Conservation (phyloP, 805 yeast genomes). For the Grigorovia humatica region DNA sequence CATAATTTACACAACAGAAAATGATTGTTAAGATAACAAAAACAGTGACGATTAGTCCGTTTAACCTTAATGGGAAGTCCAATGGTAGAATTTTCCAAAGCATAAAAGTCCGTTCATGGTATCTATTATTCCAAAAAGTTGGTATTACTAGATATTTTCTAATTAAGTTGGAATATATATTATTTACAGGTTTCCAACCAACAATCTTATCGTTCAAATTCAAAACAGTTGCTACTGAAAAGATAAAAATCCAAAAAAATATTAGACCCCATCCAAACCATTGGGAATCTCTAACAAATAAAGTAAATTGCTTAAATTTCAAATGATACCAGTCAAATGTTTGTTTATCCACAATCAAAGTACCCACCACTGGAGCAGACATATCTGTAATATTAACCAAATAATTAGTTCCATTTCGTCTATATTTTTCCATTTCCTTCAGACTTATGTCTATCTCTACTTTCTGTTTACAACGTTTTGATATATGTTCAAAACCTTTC, state of each 20-base stretch:
- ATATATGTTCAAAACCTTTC: constrained; percentile 34
- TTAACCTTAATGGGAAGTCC: constrained; percentile 24
- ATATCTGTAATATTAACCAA: constrained; percentile 17
- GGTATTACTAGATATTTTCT: constrained; percentile 23
- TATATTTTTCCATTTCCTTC: constrained; percentile 25
- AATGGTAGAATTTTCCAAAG: constrained; percentile 20
- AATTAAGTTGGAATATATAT: constrained; percentile 10
- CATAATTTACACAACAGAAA: constrained; percentile 29
- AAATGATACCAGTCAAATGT: constrained; percentile 27
- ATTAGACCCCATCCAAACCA: constrained; percentile 39
- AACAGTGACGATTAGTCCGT: constrained; percentile 23
- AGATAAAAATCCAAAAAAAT: constrained; percentile 32
- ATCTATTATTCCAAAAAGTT: constrained; percentile 14
- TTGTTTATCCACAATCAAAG: constrained; percentile 27
- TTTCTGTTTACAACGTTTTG: constrained; percentile 22
- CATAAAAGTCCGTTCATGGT: constrained; percentile 14
- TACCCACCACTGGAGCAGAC: constrained; percentile 19
- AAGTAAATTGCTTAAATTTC: constrained; percentile 31
- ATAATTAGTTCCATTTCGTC: constrained; percentile 29
- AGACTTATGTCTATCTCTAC: neutral
- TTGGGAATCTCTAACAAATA: constrained; percentile 31
- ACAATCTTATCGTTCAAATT: constrained; percentile 21
- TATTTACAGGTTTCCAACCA: constrained; percentile 14
- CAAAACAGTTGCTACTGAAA: constrained; percentile 25
- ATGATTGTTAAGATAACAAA: constrained; percentile 28